Base-by-base conservation (phyloP, 2,329 filamentous ascomycete species). In the Xylaria sp. region DNA sequence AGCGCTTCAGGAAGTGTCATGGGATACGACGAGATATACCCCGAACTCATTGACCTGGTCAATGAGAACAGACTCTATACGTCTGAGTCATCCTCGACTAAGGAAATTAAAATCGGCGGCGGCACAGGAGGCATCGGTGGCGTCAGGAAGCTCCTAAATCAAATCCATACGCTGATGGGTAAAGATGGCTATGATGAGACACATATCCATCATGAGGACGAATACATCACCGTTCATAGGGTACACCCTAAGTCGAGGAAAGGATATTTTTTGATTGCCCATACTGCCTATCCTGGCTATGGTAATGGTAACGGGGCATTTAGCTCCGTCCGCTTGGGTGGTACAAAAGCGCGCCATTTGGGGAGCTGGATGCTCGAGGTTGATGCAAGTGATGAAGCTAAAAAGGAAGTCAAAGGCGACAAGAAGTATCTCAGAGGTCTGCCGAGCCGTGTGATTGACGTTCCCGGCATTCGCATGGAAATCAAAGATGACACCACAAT, bases 11-110 rank as follows among this genome's bases (percentile, higher is more conserved):
- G 96, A 53, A 98, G 96, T 77, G 96, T 98, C 56, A 97, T 98
- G 90, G 96, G 96, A 1, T 98, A 97, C 76, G 96, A 99, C 77
- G 96, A 99, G 79, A 90, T 98, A 68, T 99, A 98, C 74, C 96
- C 96, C 0, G 90, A 92, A 74, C 85, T 98, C 64, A 89, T 99
- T n/a, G 94, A 99, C 75, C 86, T 99, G 17, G 96, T 99, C 17
- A 89, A 93, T 62, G 96, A 99, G 80, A 97, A 88, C 27, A 88
- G 96, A 39, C 83, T 91, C 1, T 99, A 99, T 80, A 88, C 89
- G 0, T 96, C 93, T 0, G 85, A 89, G 65, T 94, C 90, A 47
- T 97, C 93, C 1, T 85, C 84, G 8, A 77, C 78, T 2, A 81
- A 82, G 21, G 83, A 86, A 2, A 84, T 94, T 73, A 88, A 90